phyloP scores from a whole-genome alignment of 306 rosid genomes.

The Albizia julibrissin region DNA sequence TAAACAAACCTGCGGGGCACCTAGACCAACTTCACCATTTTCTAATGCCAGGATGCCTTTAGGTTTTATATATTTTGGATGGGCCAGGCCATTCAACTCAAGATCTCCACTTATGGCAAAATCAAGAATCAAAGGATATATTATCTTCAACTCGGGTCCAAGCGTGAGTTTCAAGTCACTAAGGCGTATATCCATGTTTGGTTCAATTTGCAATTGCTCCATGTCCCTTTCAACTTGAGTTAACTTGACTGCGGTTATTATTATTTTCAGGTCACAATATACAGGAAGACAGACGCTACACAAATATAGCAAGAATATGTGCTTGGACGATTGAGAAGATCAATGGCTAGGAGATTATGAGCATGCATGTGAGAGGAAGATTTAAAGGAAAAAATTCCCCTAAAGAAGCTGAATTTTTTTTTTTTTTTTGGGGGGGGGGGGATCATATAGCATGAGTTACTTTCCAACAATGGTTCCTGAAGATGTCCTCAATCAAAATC shows the following conservation, averaged over 20 bases:
- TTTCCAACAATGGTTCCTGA: no score
- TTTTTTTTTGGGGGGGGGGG: no score
- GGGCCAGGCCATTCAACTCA: conserved; percentile 80
- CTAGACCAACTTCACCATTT: conserved; percentile 94
- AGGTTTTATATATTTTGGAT: conserved; percentile 80
- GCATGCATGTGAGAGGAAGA: no score
- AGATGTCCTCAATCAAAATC: no score
- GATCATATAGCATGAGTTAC: no score
- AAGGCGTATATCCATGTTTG: conserved; percentile 62
- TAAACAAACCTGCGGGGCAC: conserved; percentile 85
- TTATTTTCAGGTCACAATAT: conserved; percentile 26
- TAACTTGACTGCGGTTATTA: conserved; percentile 51
- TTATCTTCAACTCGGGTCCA: conserved; percentile 93
- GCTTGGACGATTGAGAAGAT: no score
- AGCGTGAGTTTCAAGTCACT: conserved; percentile 82
- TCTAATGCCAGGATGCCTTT: conserved; percentile 80
- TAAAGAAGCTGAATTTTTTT: no score
- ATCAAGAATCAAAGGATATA: conserved; percentile 85
- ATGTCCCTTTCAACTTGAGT: conserved; percentile 56
- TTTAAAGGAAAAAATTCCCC: no score
- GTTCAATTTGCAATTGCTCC: conserved; percentile 63
- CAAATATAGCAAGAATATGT: not conserved
- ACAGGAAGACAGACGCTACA: not conserved
- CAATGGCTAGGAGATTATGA: no score
- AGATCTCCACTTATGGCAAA: conserved; percentile 87